A percentile compares a stretch with the other conserved stretches of the same genome.
phyloP scores from a whole-genome alignment of 2,329 filamentous ascomycete genomes.

The Aspergillus sp. region DNA sequence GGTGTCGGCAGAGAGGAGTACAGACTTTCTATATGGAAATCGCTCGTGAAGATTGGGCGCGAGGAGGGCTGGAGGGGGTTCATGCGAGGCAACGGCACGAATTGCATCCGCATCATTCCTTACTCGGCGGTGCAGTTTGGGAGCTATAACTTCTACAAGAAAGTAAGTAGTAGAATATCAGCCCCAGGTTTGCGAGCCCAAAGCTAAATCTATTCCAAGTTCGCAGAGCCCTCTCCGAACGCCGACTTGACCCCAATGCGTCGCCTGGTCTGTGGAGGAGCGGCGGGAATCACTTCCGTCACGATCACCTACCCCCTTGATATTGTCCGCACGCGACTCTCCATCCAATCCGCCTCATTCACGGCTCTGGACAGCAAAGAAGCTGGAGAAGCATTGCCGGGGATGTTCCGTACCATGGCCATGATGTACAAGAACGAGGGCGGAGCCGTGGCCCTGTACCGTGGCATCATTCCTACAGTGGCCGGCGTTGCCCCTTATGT shows the following conservation, averaged over 20 bases:
- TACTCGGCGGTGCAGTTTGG: slow-evolving; percentile 98
- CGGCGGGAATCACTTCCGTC: slow-evolving; percentile 91
- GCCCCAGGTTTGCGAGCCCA: not conserved
- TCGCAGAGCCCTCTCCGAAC: slow-evolving; percentile 68
- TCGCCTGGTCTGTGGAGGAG: slow-evolving; percentile 78
- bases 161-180: too few species aligned
- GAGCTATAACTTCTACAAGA: slow-evolving; percentile 95
- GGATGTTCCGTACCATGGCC: slow-evolving; percentile 79
- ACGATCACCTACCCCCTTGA: slow-evolving; percentile 93
- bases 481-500: slow-evolving; percentile 94
- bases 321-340: slow-evolving; percentile 89
- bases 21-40: slow-evolving; percentile 81
- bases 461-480: slow-evolving; percentile 87
- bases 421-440: slow-evolving; percentile 89
- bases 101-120: slow-evolving; percentile 95
- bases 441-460: slow-evolving; percentile 74
- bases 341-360: slow-evolving; percentile 96
- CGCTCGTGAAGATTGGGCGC: slow-evolving; percentile 86
- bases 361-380: slow-evolving; percentile 58
- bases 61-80: slow-evolving; percentile 97
- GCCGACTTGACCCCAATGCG: slow-evolving; percentile 63
- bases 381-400: slow-evolving; percentile 58
- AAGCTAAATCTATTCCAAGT: slow-evolving; percentile 33
- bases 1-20: slow-evolving; percentile 85
- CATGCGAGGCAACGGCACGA: slow-evolving; percentile 96